These are phyloP conservation scores for Dioscorea cayenensis DNA, from an alignment of 116 monocot genomes.

Conservation along the genomic window DNA sequence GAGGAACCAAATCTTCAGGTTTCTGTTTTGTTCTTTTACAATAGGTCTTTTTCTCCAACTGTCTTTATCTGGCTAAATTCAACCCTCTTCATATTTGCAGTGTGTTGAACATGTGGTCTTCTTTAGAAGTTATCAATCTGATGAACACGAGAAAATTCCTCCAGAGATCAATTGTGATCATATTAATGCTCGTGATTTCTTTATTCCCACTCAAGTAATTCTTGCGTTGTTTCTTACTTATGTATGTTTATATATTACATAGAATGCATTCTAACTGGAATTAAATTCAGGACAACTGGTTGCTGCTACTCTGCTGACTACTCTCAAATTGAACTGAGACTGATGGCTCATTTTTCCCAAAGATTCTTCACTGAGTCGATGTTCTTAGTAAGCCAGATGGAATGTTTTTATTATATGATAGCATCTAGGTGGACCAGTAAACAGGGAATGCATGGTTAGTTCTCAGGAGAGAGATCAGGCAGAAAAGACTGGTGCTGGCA, in stretches of 20 bases:
- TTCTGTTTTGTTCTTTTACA: slow-evolving; percentile 2
- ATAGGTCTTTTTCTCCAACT: background rate
- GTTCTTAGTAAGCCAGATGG: slow-evolving; percentile 88
- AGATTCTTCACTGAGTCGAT: slow-evolving; percentile 60
- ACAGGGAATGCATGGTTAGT: slow-evolving; percentile 39
- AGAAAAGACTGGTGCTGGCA: slow-evolving; percentile 90
- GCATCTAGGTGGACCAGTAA: slow-evolving; percentile 86
- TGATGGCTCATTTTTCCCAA: slow-evolving; percentile 97
- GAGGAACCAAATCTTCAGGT: slow-evolving; percentile 99
- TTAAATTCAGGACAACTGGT: slow-evolving; percentile 74
- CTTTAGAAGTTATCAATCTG: slow-evolving; percentile 33
- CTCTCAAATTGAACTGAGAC: slow-evolving; percentile 88
- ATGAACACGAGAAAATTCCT: slow-evolving; percentile 19
- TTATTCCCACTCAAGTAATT: slow-evolving; percentile 84
- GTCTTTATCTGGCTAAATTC: background rate
- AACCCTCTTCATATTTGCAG: slow-evolving; percentile 24
- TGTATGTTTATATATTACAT: background rate
- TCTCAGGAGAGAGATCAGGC: slow-evolving; percentile 75
- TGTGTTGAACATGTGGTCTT: slow-evolving; percentile 80
- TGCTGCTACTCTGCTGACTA: slow-evolving; percentile 92
- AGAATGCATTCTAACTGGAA: background rate
- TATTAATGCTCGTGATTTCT: slow-evolving; percentile 93
- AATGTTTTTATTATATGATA: slow-evolving; percentile 88
- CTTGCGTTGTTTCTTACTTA: background rate
- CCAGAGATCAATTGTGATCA: slow-evolving; percentile 33